Conservation (phyloP, 192 early-diverging fungal species). For the Coemansia sp. region DNA sequence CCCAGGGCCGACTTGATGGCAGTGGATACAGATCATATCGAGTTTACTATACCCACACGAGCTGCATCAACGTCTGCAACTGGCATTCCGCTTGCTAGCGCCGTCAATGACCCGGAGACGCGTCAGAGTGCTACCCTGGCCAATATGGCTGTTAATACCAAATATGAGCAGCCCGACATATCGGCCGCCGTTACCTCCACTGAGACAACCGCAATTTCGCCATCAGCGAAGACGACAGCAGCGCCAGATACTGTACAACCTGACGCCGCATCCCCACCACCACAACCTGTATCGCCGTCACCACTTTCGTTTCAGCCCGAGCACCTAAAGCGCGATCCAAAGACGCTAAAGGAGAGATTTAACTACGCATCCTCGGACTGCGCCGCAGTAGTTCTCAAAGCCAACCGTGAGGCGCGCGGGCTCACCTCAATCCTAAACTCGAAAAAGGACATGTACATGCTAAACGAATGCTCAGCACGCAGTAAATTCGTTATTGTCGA, state of each 20-base stretch:
- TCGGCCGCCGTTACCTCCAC: not conserved
- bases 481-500: conserved; percentile 88
- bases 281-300: not conserved
- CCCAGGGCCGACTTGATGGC: conserved; percentile 9
- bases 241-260: not conserved
- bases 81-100: no score
- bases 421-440: conserved; percentile 81
- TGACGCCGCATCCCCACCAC: not conserved
- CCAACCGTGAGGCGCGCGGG: conserved; percentile 85
- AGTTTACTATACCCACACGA: not conserved
- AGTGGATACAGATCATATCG: not conserved
- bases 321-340: conserved; percentile 41
- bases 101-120: not conserved
- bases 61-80: not conserved
- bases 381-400: conserved; percentile 82
- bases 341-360: conserved; percentile 81
- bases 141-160: not conserved
- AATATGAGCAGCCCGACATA: not conserved
- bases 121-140: not conserved
- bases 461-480: conserved; percentile 80
- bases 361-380: conserved; percentile 96
- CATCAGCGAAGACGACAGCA: not conserved
- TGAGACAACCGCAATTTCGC: not conserved
- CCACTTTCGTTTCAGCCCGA: not conserved
- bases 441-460: conserved; percentile 95